Conservation (phyloP, 768 basidiomycete genomes). For the Phylloporus arenicola region DNA sequence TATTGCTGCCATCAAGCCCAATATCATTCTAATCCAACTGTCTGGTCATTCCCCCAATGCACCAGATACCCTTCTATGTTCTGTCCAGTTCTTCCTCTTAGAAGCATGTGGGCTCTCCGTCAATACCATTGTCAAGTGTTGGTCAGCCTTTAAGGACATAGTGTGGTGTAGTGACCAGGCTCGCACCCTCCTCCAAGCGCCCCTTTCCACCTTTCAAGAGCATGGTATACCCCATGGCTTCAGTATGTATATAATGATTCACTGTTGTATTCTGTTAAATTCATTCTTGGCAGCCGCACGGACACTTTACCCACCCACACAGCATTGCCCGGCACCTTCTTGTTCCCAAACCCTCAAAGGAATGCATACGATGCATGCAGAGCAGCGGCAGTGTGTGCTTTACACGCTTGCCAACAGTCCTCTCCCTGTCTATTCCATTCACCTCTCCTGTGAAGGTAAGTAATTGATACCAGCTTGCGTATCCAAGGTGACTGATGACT, state of each 20-base stretch:
- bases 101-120: not conserved
- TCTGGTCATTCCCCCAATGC: not conserved
- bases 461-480: not conserved
- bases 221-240: not conserved
- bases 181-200: not conserved
- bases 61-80: not conserved
- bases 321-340: not conserved
- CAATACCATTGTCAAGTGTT: not conserved
- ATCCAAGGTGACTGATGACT: not conserved
- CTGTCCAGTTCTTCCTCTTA: not conserved
- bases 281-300: not conserved
- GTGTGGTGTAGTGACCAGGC: not conserved
- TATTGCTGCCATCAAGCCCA: not conserved
- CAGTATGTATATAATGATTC: not conserved
- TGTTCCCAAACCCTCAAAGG: not conserved
- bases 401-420: not conserved
- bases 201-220: not conserved
- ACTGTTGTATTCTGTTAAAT: too few species aligned
- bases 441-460: conserved; percentile 4
- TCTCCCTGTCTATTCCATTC: not conserved
- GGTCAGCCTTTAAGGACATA: not conserved
- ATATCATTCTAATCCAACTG: conserved; percentile 1
- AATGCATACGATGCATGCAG: not conserved
- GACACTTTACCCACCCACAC: conserved; percentile 2
- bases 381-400: not conserved